Base-by-base conservation (phyloP, 306 rosid species). In the Dryas octopetala region DNA sequence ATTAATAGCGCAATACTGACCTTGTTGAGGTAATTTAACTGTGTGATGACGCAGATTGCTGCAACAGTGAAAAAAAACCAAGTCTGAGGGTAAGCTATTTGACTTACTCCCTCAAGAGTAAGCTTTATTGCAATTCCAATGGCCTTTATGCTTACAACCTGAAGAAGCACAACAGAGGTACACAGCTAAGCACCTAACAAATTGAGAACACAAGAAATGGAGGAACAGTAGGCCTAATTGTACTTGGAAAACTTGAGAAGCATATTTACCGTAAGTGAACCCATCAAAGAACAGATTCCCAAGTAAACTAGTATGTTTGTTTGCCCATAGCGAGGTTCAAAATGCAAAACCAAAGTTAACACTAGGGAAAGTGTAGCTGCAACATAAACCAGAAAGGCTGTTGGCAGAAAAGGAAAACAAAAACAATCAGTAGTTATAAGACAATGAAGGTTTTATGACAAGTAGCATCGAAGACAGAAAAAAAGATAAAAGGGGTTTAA, bases 121-220 rank as follows among this genome's bases (percentile, higher is more conserved):
- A 95, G 93, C 91, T 89, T 92, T 70, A 94, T 83, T 38, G 97
- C 97, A 81, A 94, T 94, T 79, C 98, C 97, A 83, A 94, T 86
- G 76, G 98, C 98, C 78, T 91, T 94, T 76, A 91, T 86, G 90
- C 98, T 94, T 72, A 94, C 86, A 77, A 94, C 97, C 97, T 91
- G 88, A 85, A 86, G 26, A 57, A 68, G 64, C 51, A 55, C 19
- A 72, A 41, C 15, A 77, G 6, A 51, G 57, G 45, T 63, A 61
- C 67, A 46, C 9, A 52, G 59, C 52, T 73, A 73, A 66, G 64
- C 58, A 13, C 28, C 62, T 28, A 59, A 76, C 40, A 44, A 5
- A 32, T 45, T n/a, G n/a, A 66, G 11, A 45, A 54, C 72, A 60
- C 40, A 45, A 64, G 19, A 64, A 23, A 76, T 15, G 62, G 47